Evolutionary conservation across 2,329 filamentous ascomycete genomes (phyloP).

Genomic region (Graphiopsis chlorocephala): DNA sequence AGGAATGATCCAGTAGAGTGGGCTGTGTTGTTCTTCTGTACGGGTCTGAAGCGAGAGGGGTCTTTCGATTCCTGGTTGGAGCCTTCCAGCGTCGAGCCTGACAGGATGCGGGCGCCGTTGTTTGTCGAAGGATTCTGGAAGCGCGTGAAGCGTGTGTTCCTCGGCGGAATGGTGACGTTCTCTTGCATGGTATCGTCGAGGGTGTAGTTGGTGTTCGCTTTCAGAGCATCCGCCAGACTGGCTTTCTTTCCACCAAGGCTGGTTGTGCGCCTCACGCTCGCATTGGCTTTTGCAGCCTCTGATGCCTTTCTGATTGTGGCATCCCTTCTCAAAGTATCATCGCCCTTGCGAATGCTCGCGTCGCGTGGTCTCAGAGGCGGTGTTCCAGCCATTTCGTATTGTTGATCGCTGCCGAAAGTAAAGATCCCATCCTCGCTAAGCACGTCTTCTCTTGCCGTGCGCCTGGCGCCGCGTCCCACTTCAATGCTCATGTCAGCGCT

Average conservation of each 20-base stretch:
- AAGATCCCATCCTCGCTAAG: conserved; percentile 52
- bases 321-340: conserved; percentile 43
- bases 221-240: conserved; percentile 11
- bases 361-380: conserved; percentile 35
- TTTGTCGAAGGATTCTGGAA: conserved; percentile 13
- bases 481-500: conserved; percentile 53
- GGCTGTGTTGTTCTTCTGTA: conserved; percentile 3
- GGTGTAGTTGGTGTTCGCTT: conserved; percentile 14
- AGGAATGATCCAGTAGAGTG: conserved; percentile 49
- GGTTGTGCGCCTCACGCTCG: conserved; percentile 30
- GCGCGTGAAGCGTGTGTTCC: conserved; percentile 55
- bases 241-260: conserved; percentile 8
- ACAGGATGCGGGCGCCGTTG: conserved; percentile 14
- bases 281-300: conserved; percentile 35
- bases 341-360: conserved; percentile 31
- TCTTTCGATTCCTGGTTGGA: conserved; percentile 11
- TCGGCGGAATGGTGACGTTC: conserved; percentile 28
- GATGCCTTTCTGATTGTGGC: conserved; percentile 47
- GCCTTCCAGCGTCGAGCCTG: conserved; percentile 15
- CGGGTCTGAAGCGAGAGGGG: conserved; percentile 17
- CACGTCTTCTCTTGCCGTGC: conserved; percentile 40
- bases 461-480: conserved; percentile 51
- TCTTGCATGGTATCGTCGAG: conserved; percentile 36
- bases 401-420: conserved; percentile 48
- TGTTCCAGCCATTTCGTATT: conserved; percentile 45